A percentile compares a stretch with the other conserved stretches of the same genome.
phyloP scores from a whole-genome alignment of 805 yeast species.

The Teunomyces pallodes region DNA sequence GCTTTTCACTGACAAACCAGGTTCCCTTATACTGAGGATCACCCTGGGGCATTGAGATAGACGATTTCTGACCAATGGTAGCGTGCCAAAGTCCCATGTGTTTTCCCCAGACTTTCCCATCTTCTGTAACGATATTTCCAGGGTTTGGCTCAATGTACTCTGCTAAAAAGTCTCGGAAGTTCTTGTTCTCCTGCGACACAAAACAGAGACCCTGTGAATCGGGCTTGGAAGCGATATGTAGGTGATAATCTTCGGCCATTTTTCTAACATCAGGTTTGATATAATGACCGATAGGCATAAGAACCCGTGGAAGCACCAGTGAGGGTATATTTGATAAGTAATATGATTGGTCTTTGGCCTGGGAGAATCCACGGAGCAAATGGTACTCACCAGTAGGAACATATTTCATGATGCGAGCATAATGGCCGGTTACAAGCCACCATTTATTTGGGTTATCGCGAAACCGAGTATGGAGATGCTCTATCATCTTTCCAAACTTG shows the following conservation, averaged over 20 bases:
- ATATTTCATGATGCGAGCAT: conserved; percentile 52
- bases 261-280: conserved; percentile 72
- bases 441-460: conserved; percentile 37
- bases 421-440: conserved; percentile 93
- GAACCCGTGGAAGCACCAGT: conserved; percentile 42
- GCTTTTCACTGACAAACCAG: conserved; percentile 85
- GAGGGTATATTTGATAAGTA: conserved; percentile 70
- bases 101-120: conserved; percentile 72
- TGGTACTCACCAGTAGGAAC: conserved; percentile 33
- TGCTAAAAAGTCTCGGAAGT: conserved; percentile 67
- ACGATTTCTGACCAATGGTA: conserved; percentile 87
- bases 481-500: conserved; percentile 78
- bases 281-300: conserved; percentile 81
- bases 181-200: conserved; percentile 62
- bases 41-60: conserved; percentile 86
- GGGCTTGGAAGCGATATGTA: conserved; percentile 72
- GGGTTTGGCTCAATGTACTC: conserved; percentile 72
- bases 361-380: conserved; percentile 56
- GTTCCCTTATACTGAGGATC: conserved; percentile 69
- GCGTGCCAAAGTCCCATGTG: conserved; percentile 92
- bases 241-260: conserved; percentile 52
- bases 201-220: conserved; percentile 96
- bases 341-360: conserved; percentile 83
- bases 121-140: conserved; percentile 77
- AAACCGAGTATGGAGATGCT: conserved; percentile 43